phyloP scores from a whole-genome alignment of 768 basidiomycete species.

The Termitomyces sp. region DNA sequence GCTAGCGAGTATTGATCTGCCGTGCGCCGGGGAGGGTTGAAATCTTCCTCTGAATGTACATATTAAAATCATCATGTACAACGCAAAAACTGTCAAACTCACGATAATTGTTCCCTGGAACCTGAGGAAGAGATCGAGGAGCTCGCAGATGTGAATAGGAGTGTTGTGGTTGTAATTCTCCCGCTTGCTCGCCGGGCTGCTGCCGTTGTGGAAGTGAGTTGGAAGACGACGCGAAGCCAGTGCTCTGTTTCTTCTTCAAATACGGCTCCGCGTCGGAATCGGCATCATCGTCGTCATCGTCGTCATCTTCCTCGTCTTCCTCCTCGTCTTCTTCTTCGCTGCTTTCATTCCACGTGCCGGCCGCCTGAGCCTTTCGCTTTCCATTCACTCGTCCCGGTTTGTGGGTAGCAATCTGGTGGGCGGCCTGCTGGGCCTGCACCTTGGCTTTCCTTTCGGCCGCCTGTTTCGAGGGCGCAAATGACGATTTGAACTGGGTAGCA shows the following conservation, averaged over 20 bases:
- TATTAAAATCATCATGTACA: conserved; percentile 5
- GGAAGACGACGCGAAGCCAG: conserved; percentile 18
- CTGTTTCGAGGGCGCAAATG: conserved; percentile 82
- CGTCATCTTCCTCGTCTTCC: conserved; percentile 70
- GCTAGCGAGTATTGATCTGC: conserved; percentile 40
- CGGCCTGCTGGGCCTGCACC: conserved; percentile 77
- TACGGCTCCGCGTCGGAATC: conserved; percentile 53
- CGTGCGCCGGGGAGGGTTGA: conserved; percentile 40
- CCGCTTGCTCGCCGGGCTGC: conserved; percentile 18
- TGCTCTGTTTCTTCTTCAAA: conserved; percentile 19
- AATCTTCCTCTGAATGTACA: conserved; percentile 31
- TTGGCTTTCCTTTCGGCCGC: conserved; percentile 84
- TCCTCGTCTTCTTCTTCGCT: conserved; percentile 86
- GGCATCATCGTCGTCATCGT: conserved; percentile 68
- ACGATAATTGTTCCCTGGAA: conserved; percentile 46
- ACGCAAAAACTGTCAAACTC: conserved; percentile 18
- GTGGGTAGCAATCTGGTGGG: conserved; percentile 70
- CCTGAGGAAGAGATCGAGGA: conserved; percentile 60
- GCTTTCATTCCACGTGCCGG: conserved; percentile 60
- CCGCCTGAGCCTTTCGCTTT: conserved; percentile 58
- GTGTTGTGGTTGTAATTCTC: conserved; percentile 16
- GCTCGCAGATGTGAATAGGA: conserved; percentile 46
- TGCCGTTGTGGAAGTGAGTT: conserved; percentile 23
- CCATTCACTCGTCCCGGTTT: conserved; percentile 65
- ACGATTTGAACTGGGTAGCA: conserved; percentile 59